phyloP scores from a whole-genome alignment of 2,329 filamentous ascomycete species.

The Cladosporium sp. region DNA sequence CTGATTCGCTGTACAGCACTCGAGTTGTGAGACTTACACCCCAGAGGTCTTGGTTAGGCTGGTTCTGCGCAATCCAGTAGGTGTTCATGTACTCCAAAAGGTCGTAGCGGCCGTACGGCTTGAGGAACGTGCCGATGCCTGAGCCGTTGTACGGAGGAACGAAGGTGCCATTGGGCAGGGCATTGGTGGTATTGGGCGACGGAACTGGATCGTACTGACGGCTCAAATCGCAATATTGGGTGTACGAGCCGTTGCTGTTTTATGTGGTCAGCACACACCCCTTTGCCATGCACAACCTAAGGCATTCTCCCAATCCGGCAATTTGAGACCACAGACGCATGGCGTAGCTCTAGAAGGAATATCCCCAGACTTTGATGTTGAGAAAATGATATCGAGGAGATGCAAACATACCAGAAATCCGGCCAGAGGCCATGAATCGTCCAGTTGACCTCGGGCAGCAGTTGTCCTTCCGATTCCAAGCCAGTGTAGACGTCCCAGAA shows the following conservation, averaged over 20 bases:
- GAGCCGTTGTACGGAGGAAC: conserved; percentile 55
- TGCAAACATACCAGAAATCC: conserved; percentile 36
- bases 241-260: conserved; percentile 49
- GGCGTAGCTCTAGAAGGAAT: neutral
- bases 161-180: conserved; percentile 43
- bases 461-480: conserved; percentile 50
- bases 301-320: neutral
- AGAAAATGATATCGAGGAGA: no score
- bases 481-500: conserved; percentile 62
- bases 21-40: conserved; percentile 24
- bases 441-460: conserved; percentile 53
- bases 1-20: neutral
- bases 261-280: no score
- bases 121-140: conserved; percentile 53
- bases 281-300: no score
- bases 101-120: conserved; percentile 52
- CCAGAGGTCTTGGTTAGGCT: conserved; percentile 56
- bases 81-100: conserved; percentile 61
- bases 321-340: neutral
- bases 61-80: conserved; percentile 55
- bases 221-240: conserved; percentile 60
- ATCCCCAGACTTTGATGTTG: no score
- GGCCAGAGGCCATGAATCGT: conserved; percentile 57
- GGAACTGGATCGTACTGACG: conserved; percentile 57
- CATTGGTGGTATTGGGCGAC: conserved; percentile 58